These are phyloP conservation scores for Phylloboletellus chloephorus DNA, from an alignment of 1,284 basidiomycete genomes.

Conservation along the genomic window DNA sequence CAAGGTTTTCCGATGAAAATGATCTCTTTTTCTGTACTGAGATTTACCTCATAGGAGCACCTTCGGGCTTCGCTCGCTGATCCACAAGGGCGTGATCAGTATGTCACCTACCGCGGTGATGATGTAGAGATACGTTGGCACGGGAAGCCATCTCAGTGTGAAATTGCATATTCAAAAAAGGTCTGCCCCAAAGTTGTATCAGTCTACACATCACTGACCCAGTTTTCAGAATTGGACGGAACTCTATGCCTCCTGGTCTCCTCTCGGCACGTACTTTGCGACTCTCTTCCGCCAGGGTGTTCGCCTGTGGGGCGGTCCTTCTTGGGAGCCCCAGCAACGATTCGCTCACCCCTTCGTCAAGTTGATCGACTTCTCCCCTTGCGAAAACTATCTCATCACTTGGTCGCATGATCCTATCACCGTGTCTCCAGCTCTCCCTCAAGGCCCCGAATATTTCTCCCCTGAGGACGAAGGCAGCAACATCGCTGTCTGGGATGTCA, in stretches of 20 bases:
- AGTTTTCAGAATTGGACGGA: slow-evolving; percentile 84
- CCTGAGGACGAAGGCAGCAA: slow-evolving; percentile 96
- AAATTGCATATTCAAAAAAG: slow-evolving; percentile 70
- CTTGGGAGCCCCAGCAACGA: slow-evolving; percentile 82
- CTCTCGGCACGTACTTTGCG: slow-evolving; percentile 88
- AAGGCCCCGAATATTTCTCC: slow-evolving; percentile 84
- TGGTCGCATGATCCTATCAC: slow-evolving; percentile 96
- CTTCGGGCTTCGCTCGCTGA: slow-evolving; percentile 94
- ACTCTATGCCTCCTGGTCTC: slow-evolving; percentile 97
- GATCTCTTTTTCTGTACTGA: slow-evolving; percentile 8
- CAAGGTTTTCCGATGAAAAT: slow-evolving; percentile 46
- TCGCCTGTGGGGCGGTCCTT: slow-evolving; percentile 90
- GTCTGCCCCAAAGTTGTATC: slow-evolving; percentile 39
- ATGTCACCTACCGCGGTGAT: slow-evolving; percentile 89
- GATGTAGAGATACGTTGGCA: slow-evolving; percentile 94
- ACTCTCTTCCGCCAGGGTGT: slow-evolving; percentile 96
- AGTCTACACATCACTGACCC: slow-evolving; percentile 7
- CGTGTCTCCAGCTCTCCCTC: slow-evolving; percentile 75
- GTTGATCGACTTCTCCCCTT: slow-evolving; percentile 96
- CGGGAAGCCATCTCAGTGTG: slow-evolving; percentile 83
- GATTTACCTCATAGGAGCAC: slow-evolving; percentile 69
- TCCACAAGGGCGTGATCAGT: slow-evolving; percentile 90
- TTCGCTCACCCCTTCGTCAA: slow-evolving; percentile 96
- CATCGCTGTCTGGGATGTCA: slow-evolving; percentile 97
- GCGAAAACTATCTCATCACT: slow-evolving; percentile 95